Percentiles rank a stretch among this genome's conserved stretches.
Conservation (phyloP, 2,329 filamentous ascomycete genomes). For the Colletotrichum plurivorum region DNA sequence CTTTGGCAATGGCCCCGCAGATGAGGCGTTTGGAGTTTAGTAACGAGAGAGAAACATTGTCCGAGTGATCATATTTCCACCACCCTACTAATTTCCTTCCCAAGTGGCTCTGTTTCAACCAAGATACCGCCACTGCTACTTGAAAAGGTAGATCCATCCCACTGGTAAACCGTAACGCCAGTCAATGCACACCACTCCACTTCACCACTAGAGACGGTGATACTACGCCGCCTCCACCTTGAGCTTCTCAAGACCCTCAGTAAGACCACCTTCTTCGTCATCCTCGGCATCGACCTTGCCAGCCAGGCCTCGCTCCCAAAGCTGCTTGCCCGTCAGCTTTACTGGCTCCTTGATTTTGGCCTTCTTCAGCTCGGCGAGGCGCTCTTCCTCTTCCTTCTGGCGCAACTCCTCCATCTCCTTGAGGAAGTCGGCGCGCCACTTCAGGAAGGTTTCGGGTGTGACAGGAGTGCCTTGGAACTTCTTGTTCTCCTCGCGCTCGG, state of each 20-base stretch:
- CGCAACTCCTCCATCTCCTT: constrained; percentile 85
- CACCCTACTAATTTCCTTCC: neutral
- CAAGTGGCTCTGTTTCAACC: neutral
- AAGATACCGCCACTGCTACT: constrained; percentile 17
- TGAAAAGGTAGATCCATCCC: constrained; percentile 14
- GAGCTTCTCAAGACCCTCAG: constrained; percentile 77
- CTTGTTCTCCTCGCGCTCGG: constrained; percentile 92
- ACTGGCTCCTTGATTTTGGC: constrained; percentile 81
- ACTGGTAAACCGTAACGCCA: constrained; percentile 26
- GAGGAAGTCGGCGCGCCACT: constrained; percentile 84
- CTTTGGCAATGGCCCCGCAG: constrained; percentile 1
- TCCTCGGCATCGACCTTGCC: constrained; percentile 77
- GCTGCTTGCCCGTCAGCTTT: constrained; percentile 79
- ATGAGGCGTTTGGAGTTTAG: constrained; percentile 31
- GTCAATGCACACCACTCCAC: constrained; percentile 16
- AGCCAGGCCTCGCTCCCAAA: constrained; percentile 83
- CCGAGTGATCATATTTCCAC: constrained; percentile 4
- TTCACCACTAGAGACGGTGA: neutral
- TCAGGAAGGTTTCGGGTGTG: constrained; percentile 86
- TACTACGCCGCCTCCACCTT: constrained; percentile 70
- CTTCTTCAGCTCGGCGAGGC: constrained; percentile 86
- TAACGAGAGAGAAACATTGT: constrained; percentile 3
- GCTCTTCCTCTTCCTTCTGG: constrained; percentile 79
- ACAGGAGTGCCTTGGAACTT: constrained; percentile 96
- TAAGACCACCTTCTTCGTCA: constrained; percentile 72